Percentiles rank a stretch among this genome's conserved stretches.
phyloP scores from a whole-genome alignment of 805 yeast species.

The Saturnispora besseyi region DNA sequence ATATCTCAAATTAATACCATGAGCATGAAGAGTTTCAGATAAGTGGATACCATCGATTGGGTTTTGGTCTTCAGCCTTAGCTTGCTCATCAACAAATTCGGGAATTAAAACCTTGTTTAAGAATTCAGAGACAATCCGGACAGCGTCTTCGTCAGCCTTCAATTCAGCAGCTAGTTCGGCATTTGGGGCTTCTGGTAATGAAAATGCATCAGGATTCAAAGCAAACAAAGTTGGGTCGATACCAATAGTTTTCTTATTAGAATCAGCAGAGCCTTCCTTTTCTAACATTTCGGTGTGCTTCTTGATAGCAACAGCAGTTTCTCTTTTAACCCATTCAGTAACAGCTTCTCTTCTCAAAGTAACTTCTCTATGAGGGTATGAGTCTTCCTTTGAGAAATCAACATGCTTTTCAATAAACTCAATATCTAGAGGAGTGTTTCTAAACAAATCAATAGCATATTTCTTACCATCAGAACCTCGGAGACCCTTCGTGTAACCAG shows the following conservation, averaged over 20 bases:
- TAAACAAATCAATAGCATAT: conserved; percentile 75
- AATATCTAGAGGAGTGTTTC: conserved; percentile 79
- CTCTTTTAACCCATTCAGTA: conserved; percentile 78
- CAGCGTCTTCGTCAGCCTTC: conserved; percentile 50
- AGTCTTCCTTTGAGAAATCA: conserved; percentile 33
- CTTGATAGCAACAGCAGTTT: conserved; percentile 45
- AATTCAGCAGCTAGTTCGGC: conserved; percentile 29
- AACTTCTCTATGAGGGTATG: conserved; percentile 77
- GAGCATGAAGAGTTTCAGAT: conserved; percentile 55
- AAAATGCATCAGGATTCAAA: conserved; percentile 75
- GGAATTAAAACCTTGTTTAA: conserved; percentile 53
- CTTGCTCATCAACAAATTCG: conserved; percentile 47
- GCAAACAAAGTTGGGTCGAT: conserved; percentile 46
- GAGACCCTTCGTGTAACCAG: conserved; percentile 79
- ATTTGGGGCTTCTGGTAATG: conserved; percentile 33
- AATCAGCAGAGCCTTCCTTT: conserved; percentile 23
- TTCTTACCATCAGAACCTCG: conserved; percentile 77
- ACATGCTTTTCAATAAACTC: conserved; percentile 57
- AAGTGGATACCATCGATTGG: conserved; percentile 83
- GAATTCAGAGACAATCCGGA: conserved; percentile 59
- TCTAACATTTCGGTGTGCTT: conserved; percentile 39
- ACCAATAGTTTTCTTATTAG: conserved; percentile 36
- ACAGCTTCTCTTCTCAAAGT: conserved; percentile 81
- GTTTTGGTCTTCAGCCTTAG: conserved; percentile 38
- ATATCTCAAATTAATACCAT: conserved; percentile 86